Percentiles rank a stretch among this genome's conserved stretches.
Evolutionary conservation across 1,139 yeast species (phyloP).

Genomic region (Yamadazyma triangularis): DNA sequence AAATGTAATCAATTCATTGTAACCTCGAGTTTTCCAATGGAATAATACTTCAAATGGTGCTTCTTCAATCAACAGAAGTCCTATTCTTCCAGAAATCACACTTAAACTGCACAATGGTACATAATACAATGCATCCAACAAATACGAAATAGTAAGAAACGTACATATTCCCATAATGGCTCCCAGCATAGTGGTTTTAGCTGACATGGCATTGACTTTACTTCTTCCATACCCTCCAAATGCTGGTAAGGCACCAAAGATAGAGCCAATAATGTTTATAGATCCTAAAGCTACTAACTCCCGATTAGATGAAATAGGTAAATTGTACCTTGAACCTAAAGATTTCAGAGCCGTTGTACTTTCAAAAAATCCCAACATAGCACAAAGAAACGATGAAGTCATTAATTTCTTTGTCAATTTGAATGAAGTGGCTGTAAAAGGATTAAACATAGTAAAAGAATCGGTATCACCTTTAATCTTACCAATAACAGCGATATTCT

Average conservation of each 20-base stretch:
- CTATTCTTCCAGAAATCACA: slow-evolving; percentile 78
- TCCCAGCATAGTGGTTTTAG: slow-evolving; percentile 80
- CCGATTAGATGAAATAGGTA: slow-evolving; percentile 69
- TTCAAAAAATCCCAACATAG: slow-evolving; percentile 88
- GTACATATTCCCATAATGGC: slow-evolving; percentile 75
- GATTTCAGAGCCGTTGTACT: slow-evolving; percentile 91
- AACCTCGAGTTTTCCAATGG: slow-evolving; percentile 72
- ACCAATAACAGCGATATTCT: slow-evolving; percentile 70
- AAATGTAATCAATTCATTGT: slow-evolving; percentile 72
- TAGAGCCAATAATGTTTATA: slow-evolving; percentile 61
- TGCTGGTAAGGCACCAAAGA: slow-evolving; percentile 81
- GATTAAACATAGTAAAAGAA: slow-evolving; percentile 26
- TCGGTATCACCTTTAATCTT: slow-evolving; percentile 39
- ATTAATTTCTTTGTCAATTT: slow-evolving; percentile 40
- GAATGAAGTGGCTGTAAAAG: slow-evolving; percentile 23
- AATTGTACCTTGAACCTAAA: slow-evolving; percentile 59
- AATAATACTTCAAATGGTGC: slow-evolving; percentile 77
- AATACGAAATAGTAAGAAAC: slow-evolving; percentile 55
- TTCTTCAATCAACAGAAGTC: slow-evolving; percentile 75
- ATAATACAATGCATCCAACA: slow-evolving; percentile 62
- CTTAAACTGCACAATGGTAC: slow-evolving; percentile 81
- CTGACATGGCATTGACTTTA: slow-evolving; percentile 81
- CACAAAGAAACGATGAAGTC: slow-evolving; percentile 66
- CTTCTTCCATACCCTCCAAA: slow-evolving; percentile 97
- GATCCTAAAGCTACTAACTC: slow-evolving; percentile 81